A percentile compares a stretch with the other conserved stretches of the same genome.
These are phyloP conservation scores for Venturia nashicola DNA, from an alignment of 2,329 filamentous ascomycete species.

Conservation along the genomic window DNA sequence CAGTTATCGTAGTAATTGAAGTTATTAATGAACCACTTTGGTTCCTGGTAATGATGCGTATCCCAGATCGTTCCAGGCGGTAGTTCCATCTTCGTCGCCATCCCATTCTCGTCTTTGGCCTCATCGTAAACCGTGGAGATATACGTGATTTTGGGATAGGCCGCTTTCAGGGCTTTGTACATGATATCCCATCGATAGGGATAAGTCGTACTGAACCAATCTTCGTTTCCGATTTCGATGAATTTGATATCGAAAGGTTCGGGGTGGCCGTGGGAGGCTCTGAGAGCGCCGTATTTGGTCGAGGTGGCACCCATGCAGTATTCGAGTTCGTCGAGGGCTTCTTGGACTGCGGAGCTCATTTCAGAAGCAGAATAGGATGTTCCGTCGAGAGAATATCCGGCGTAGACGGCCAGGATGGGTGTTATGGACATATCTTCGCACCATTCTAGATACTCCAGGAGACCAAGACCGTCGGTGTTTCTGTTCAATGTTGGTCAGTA, in stretches of 20 bases:
- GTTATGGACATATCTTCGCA: slow-evolving; percentile 33
- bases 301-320: slow-evolving; percentile 17
- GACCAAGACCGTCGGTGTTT: slow-evolving; percentile 31
- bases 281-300: slow-evolving; percentile 22
- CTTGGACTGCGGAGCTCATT: slow-evolving; percentile 27
- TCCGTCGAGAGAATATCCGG: slow-evolving; percentile 31
- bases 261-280: slow-evolving; percentile 24
- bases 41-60: slow-evolving; percentile 30
- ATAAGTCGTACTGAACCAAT: slow-evolving; percentile 21
- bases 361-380: slow-evolving; percentile 20
- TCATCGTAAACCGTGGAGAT: slow-evolving; percentile 19
- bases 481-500: background rate
- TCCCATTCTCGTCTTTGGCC: slow-evolving; percentile 17
- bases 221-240: slow-evolving; percentile 27
- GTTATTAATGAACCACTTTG: slow-evolving; percentile 26
- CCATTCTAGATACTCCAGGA: slow-evolving; percentile 38
- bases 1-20: slow-evolving; percentile 32
- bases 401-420: slow-evolving; percentile 31
- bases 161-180: slow-evolving; percentile 21
- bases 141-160: slow-evolving; percentile 23
- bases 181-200: slow-evolving; percentile 23
- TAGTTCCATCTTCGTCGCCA: slow-evolving; percentile 17
- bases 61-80: slow-evolving; percentile 26
- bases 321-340: slow-evolving; percentile 26
- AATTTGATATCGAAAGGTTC: slow-evolving; percentile 26